phyloP scores from a whole-genome alignment of 2,329 filamentous ascomycete species.

The Akanthomyces muscarius region DNA sequence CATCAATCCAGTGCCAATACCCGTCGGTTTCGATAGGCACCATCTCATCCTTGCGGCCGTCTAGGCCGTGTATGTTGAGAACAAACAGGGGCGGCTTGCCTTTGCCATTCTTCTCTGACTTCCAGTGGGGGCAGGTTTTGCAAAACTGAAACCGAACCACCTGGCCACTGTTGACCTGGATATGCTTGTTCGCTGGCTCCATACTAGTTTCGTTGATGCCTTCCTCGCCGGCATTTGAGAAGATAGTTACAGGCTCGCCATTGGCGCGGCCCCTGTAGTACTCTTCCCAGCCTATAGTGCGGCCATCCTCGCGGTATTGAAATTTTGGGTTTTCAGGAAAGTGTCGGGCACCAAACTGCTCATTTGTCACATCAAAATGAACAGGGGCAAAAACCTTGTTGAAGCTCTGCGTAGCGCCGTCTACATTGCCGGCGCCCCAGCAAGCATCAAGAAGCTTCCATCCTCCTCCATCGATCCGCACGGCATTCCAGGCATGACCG shows the following conservation, averaged over 20 bases:
- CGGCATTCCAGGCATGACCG: constrained; percentile 90
- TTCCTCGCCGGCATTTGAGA: constrained; percentile 42
- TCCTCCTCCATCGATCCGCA: constrained; percentile 76
- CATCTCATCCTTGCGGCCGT: constrained; percentile 64
- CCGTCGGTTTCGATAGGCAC: constrained; percentile 74
- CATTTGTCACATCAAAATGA: constrained; percentile 61
- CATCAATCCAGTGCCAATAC: constrained; percentile 77
- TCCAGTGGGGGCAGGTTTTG: constrained; percentile 79
- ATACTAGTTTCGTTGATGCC: constrained; percentile 57
- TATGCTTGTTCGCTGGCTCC: constrained; percentile 46
- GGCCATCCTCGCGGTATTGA: constrained; percentile 73
- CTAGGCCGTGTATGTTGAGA: constrained; percentile 60
- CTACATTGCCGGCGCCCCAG: constrained; percentile 81
- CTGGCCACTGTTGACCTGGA: constrained; percentile 54
- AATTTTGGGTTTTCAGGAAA: constrained; percentile 65
- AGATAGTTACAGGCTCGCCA: constrained; percentile 46
- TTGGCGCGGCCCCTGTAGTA: constrained; percentile 64
- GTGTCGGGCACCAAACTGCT: constrained; percentile 76
- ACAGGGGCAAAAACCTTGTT: constrained; percentile 58
- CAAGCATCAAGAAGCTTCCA: constrained; percentile 93
- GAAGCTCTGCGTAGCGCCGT: constrained; percentile 31
- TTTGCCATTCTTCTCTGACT: constrained; percentile 61
- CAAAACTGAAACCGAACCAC: constrained; percentile 75
- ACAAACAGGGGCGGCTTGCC: constrained; percentile 67
- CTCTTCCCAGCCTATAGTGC: constrained; percentile 70